phyloP scores from a whole-genome alignment of 192 early-diverging fungal genomes.

The Entomortierella chlamydospora region DNA sequence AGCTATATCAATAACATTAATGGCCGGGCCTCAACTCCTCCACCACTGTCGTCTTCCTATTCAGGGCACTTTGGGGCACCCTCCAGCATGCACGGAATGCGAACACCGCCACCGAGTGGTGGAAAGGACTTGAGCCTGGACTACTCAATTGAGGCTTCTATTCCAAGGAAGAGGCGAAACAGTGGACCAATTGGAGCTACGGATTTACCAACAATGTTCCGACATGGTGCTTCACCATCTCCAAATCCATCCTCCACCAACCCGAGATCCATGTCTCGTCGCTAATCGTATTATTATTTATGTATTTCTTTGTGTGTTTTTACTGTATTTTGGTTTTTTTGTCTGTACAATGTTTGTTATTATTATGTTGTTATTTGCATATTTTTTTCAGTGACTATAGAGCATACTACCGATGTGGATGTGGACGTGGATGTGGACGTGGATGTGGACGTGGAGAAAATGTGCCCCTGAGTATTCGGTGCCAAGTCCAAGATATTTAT shows the following conservation, averaged over 20 bases:
- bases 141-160: conserved; percentile 9
- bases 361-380: background rate
- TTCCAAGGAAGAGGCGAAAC: conserved; percentile 12
- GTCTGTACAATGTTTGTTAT: background rate
- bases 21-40: conserved; percentile 15
- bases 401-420: no score
- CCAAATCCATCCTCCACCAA: conserved; percentile 4
- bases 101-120: conserved; percentile 46
- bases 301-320: background rate
- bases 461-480: no score
- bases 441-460: no score
- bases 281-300: background rate
- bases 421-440: no score
- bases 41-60: conserved; percentile 3
- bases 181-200: conserved; percentile 15
- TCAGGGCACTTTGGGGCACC: conserved; percentile 2
- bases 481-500: no score
- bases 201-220: conserved; percentile 27
- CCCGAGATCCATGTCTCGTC: conserved; percentile 1
- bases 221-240: background rate
- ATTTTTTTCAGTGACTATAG: conserved; percentile 1
- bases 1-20: conserved; percentile 4
- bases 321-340: background rate
- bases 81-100: conserved; percentile 25
- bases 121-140: conserved; percentile 35